Evolutionary conservation across 1,284 basidiomycete genomes (phyloP).

Genomic region (Retiboletus fuscus): DNA sequence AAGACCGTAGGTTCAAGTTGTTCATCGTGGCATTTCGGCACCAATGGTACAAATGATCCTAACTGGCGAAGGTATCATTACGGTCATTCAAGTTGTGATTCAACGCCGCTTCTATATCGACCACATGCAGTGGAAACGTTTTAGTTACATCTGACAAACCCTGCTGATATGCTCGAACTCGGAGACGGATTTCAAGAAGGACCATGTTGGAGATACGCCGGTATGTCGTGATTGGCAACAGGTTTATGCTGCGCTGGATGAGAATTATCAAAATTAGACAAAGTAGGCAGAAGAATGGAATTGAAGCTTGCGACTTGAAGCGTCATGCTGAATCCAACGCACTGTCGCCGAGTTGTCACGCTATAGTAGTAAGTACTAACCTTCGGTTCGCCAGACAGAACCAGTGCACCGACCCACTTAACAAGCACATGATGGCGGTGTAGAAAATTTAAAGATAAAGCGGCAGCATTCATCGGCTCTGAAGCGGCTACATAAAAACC

Average conservation of each 20-base stretch:
- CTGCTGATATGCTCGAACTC: slow-evolving; percentile 46
- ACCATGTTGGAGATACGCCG: slow-evolving; percentile 41
- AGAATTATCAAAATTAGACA: slow-evolving; percentile 29
- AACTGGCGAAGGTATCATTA: too few species aligned
- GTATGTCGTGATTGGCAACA: slow-evolving; percentile 48
- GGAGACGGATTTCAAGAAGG: slow-evolving; percentile 41
- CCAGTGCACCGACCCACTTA: too few species aligned
- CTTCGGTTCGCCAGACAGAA: too few species aligned
- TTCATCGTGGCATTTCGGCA: slow-evolving; percentile 28
- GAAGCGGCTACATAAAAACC: too few species aligned
- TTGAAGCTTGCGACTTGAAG: not conserved
- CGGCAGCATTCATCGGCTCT: too few species aligned
- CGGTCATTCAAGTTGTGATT: too few species aligned
- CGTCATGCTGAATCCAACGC: not conserved
- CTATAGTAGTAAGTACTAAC: too few species aligned
- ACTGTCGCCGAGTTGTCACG: too few species aligned
- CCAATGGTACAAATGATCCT: not conserved
- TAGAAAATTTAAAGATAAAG: too few species aligned
- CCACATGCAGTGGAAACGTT: slow-evolving; percentile 45
- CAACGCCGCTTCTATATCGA: slow-evolving; percentile 13
- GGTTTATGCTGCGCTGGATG: slow-evolving; percentile 31
- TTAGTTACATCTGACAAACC: slow-evolving; percentile 49
- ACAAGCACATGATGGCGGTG: too few species aligned
- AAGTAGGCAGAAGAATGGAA: slow-evolving; percentile 28
- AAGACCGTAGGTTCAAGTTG: slow-evolving; percentile 25